Evolutionary conservation across 495 filamentous ascomycete species (phyloP), one percentile per base, ranked within the genome.

Genomic region (Stereocaulon alpinum): DNA sequence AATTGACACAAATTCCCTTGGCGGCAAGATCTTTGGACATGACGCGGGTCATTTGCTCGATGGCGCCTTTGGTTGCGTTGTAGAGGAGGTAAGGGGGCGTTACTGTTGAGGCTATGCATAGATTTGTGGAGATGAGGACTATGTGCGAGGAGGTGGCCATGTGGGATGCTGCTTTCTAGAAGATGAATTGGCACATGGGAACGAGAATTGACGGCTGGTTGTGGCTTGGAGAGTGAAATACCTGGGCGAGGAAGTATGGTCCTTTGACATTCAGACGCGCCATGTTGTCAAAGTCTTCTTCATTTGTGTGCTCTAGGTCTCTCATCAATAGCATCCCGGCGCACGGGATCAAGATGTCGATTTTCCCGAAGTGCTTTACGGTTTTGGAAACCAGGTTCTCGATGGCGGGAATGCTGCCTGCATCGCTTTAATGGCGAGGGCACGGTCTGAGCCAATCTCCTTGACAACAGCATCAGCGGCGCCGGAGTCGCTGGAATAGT

Each of bases 1-100:
- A 72, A 66, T 89, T 88, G 24, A 88, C 86, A 15, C 70, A 68
- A 60, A 88, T 83, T 0, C 77, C 77, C 58, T 79, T 80, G 10
- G 73, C 68, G 6, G 74, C 84, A 43, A 88, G 75, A 49, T 86
- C 83, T 67, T 88, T 88, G 47, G 80, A 74, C 45, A 87, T 67
- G 15, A 80, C 73, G 7, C 84, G 77, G 0, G 78, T 76, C 74
- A 89, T 83, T 66, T 88, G 84, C 66, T 88, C 83, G 48, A 89
- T 77, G 6, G 86, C 82, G 52, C 84, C 86, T 63, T 89, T 89
- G 56, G 78, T 81, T 0, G 78, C 70, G 34, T 71, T 70, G 65
- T 89, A 88, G 32, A 85, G 71, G 40, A 86, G 73, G 62, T 86
- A 87, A 3, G 68, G 66, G 2, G 84, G 81, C n/a, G 73, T 70